A percentile compares a stretch with the other conserved stretches of the same genome.
Conservation (phyloP, 83 land plant genomes). For the Larix sibirica region DNA sequence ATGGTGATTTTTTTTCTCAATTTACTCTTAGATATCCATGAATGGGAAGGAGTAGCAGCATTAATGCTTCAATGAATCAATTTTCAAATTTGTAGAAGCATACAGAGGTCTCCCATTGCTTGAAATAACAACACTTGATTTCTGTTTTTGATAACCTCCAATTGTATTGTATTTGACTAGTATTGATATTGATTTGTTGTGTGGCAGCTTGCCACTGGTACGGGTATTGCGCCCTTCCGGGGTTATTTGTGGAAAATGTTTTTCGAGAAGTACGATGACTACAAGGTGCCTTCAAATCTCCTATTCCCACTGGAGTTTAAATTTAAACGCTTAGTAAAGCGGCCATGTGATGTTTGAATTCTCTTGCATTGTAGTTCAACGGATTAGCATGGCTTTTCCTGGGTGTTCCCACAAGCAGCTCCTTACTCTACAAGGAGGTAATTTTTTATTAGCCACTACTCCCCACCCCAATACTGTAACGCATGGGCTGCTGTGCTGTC, state of each 20-base stretch:
- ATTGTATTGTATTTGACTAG: no score
- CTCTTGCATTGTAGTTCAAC: slow-evolving; percentile 60
- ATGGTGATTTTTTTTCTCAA: slow-evolving; percentile 55
- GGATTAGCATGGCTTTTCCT: slow-evolving; percentile 99
- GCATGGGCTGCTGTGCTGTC: not conserved
- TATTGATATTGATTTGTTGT: no score
- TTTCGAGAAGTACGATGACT: slow-evolving; percentile 91
- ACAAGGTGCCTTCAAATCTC: slow-evolving; percentile 56
- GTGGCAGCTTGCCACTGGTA: slow-evolving; percentile 92
- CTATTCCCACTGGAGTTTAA: not conserved
- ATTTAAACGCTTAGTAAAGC: not conserved
- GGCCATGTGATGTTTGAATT: not conserved
- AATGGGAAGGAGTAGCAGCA: not conserved
- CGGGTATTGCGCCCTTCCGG: slow-evolving; percentile 98
- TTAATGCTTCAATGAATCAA: not conserved
- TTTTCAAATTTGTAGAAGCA: no score
- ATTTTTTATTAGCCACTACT: not conserved
- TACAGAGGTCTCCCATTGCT: no score
- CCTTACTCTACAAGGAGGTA: slow-evolving; percentile 92
- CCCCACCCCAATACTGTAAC: no score
- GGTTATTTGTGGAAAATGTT: slow-evolving; percentile 97
- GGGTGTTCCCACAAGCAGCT: slow-evolving; percentile 97
- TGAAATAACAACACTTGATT: no score
- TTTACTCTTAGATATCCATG: not conserved
- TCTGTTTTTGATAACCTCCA: no score